Conservation (phyloP, 2,329 filamentous ascomycete genomes). For the Xylaria arbuscula region DNA sequence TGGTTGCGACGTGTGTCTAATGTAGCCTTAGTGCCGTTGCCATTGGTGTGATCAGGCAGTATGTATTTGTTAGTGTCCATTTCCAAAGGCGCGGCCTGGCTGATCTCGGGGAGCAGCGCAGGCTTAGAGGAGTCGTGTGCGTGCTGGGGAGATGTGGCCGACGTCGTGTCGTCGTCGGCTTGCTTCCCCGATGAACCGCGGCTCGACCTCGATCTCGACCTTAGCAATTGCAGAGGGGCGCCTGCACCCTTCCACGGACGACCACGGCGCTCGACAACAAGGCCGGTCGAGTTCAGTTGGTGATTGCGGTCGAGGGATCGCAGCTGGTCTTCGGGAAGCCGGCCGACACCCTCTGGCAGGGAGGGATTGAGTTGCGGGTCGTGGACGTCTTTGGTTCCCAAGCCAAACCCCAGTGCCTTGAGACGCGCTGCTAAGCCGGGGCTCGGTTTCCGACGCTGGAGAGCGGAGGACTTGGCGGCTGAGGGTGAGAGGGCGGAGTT, state of each 20-base stretch:
- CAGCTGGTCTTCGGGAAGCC: slow-evolving; percentile 76
- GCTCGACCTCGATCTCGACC: slow-evolving; percentile 49
- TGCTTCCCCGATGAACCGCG: slow-evolving; percentile 47
- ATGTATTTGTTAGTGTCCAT: slow-evolving; percentile 82
- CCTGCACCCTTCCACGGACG: slow-evolving; percentile 78
- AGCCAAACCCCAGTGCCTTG: slow-evolving; percentile 71
- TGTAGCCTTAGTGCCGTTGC: slow-evolving; percentile 74
- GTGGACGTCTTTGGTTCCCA: slow-evolving; percentile 51
- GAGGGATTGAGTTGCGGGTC: slow-evolving; percentile 49
- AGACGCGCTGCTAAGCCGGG: slow-evolving; percentile 73
- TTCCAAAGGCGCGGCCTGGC: slow-evolving; percentile 61
- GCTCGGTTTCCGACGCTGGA: slow-evolving; percentile 66
- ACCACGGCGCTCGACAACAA: slow-evolving; percentile 71
- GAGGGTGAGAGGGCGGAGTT: slow-evolving; percentile 40
- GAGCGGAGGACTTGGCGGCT: slow-evolving; percentile 45
- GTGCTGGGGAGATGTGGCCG: slow-evolving; percentile 28
- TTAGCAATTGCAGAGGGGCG: slow-evolving; percentile 58
- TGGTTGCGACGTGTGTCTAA: slow-evolving; percentile 68
- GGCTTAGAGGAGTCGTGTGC: slow-evolving; percentile 43
- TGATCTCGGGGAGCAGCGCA: slow-evolving; percentile 64
- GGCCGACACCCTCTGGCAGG: slow-evolving; percentile 66
- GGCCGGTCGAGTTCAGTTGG: slow-evolving; percentile 63
- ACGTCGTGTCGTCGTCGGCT: slow-evolving; percentile 36
- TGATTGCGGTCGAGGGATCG: slow-evolving; percentile 76
- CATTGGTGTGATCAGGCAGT: slow-evolving; percentile 75